Conservation (phyloP, 2,329 filamentous ascomycete genomes). For the Dothiorella sarmentorum region DNA sequence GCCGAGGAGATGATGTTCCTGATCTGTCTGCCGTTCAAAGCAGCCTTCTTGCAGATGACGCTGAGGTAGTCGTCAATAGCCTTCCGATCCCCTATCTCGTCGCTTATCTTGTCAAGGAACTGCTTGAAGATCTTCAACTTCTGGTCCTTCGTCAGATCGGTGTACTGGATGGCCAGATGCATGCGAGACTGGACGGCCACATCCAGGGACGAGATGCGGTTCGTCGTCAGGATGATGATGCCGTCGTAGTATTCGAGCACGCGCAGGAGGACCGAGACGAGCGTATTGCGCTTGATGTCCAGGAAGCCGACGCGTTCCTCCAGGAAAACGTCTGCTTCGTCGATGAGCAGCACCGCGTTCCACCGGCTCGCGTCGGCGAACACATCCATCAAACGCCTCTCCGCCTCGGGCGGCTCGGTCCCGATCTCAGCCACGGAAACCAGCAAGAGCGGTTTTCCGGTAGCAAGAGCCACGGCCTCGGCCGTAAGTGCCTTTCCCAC, state of each 20-base stretch:
- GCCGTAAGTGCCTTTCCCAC: conserved; percentile 47
- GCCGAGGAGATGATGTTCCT: conserved; percentile 24
- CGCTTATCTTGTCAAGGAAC: background rate
- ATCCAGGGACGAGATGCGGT: conserved; percentile 29
- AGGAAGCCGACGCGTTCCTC: conserved; percentile 46
- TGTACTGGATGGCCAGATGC: conserved; percentile 40
- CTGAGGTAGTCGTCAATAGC: background rate
- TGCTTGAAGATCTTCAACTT: conserved; percentile 35
- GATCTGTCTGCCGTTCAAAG: background rate
- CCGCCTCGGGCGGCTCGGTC: background rate
- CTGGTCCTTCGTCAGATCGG: conserved; percentile 36
- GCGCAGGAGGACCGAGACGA: conserved; percentile 40
- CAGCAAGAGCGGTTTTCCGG: background rate
- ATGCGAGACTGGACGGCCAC: conserved; percentile 29
- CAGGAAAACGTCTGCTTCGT: conserved; percentile 56
- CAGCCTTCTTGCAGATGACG: background rate
- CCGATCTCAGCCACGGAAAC: conserved; percentile 30
- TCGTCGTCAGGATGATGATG: conserved; percentile 32
- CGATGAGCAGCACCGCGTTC: background rate
- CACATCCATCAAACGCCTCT: background rate
- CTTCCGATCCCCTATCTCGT: background rate
- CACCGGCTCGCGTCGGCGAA: background rate
- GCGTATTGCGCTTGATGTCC: conserved; percentile 35
- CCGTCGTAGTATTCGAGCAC: conserved; percentile 40
- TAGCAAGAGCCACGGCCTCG: conserved; percentile 39